phyloP scores from a whole-genome alignment of 805 yeast genomes.

The Nakazawaea ambrosiae region DNA sequence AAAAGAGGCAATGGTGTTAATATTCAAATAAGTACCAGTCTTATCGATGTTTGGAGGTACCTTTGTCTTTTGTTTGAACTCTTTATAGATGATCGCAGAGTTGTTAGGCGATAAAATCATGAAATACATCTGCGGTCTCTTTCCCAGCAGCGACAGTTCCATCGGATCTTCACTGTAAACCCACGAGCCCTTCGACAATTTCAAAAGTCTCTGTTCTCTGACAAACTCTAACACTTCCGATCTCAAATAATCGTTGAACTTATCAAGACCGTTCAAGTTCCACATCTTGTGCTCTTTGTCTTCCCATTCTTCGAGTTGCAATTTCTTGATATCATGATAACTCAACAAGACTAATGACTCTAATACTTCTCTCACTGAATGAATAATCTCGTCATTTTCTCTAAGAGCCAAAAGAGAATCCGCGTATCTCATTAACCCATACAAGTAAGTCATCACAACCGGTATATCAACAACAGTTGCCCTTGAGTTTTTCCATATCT shows the following conservation, averaged over 20 bases:
- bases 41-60: constrained; percentile 52
- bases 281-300: constrained; percentile 32
- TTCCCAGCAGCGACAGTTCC: constrained; percentile 14
- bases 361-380: constrained; percentile 36
- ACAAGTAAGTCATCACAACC: constrained; percentile 39
- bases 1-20: constrained; percentile 44
- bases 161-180: constrained; percentile 57
- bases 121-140: constrained; percentile 39
- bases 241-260: constrained; percentile 43
- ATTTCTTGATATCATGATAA: constrained; percentile 44
- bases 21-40: constrained; percentile 44
- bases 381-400: constrained; percentile 4
- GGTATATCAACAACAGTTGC: constrained; percentile 48
- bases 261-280: constrained; percentile 31
- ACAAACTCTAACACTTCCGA: constrained; percentile 64
- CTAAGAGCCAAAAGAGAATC: constrained; percentile 15
- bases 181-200: constrained; percentile 76
- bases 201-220: constrained; percentile 65
- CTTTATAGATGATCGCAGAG: constrained; percentile 52
- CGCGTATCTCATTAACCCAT: constrained; percentile 24
- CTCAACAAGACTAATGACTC: constrained; percentile 33
- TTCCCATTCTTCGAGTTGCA: constrained; percentile 42
- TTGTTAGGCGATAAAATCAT: constrained; percentile 63
- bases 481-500: constrained; percentile 58
- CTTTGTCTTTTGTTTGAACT: constrained; percentile 39